These are phyloP conservation scores for Leccinum disarticulatum DNA, from an alignment of 768 basidiomycete species.

Conservation along the genomic window DNA sequence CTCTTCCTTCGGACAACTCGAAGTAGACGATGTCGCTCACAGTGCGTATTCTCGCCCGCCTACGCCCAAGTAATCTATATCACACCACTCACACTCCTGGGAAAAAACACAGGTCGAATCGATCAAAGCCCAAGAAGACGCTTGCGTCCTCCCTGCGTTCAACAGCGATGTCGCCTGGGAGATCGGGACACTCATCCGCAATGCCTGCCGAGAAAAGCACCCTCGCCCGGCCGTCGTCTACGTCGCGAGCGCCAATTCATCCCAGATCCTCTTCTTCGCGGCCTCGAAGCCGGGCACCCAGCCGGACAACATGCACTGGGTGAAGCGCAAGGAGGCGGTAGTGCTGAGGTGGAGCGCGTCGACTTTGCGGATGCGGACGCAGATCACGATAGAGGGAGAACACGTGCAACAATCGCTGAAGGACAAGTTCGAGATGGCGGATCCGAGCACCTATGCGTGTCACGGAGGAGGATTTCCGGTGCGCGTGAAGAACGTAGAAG, in stretches of 20 bases:
- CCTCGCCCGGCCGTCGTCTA: conserved; percentile 27
- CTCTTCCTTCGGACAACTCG: background rate
- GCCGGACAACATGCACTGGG: conserved; percentile 34
- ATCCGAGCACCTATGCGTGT: conserved; percentile 30
- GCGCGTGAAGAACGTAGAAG: conserved; percentile 34
- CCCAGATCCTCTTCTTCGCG: conserved; percentile 34
- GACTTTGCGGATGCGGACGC: conserved; percentile 24
- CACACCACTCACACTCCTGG: background rate
- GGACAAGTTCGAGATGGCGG: conserved; percentile 25
- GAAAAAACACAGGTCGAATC: conserved; percentile 14
- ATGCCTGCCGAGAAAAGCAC: conserved; percentile 16
- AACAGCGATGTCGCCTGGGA: conserved; percentile 36
- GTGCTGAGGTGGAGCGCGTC: conserved; percentile 35
- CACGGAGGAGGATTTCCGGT: conserved; percentile 37
- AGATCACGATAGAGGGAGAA: conserved; percentile 1
- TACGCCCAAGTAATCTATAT: background rate
- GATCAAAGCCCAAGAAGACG: conserved; percentile 26
- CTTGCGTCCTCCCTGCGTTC: conserved; percentile 28
- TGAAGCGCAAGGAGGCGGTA: conserved; percentile 33
- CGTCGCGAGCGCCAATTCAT: conserved; percentile 29
- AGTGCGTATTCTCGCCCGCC: background rate
- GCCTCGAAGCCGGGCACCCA: conserved; percentile 29
- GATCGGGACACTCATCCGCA: conserved; percentile 30
- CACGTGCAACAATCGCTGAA: conserved; percentile 11
- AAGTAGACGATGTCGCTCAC: conserved; percentile 12